These are phyloP conservation scores for Erigeron canadensis DNA, from an alignment of 129 eudicot genomes.

Conservation along the genomic window DNA sequence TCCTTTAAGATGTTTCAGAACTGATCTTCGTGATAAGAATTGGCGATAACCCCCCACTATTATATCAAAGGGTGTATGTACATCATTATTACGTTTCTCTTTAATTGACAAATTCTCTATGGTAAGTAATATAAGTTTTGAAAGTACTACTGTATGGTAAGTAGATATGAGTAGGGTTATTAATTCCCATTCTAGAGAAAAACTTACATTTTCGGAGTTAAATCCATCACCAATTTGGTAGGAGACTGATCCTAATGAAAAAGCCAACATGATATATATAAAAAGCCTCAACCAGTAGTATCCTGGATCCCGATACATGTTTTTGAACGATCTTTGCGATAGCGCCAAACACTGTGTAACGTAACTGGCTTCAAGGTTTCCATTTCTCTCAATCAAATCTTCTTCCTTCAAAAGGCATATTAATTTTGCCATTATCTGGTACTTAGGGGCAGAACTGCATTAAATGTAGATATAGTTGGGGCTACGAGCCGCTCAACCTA, in stretches of 20 bases:
- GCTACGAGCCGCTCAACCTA: no score
- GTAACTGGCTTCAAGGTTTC: constrained; percentile 40
- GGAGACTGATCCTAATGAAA: constrained; percentile 58
- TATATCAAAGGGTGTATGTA: no score
- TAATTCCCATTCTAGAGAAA: neutral
- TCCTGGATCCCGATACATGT: constrained; percentile 75
- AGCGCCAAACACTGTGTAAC: constrained; percentile 49
- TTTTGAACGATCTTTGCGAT: constrained; percentile 50
- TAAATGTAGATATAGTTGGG: no score
- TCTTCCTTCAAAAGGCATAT: constrained; percentile 32
- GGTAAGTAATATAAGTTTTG: no score
- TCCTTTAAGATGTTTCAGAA: neutral
- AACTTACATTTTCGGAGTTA: constrained; percentile 62
- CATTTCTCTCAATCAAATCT: constrained; percentile 31
- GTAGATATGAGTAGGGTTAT: no score
- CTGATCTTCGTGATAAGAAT: neutral
- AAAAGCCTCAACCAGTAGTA: constrained; percentile 76
- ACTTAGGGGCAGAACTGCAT: neutral
- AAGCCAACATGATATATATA: constrained; percentile 50
- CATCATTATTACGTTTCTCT: no score
- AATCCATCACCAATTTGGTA: constrained; percentile 41
- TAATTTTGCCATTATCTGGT: neutral
- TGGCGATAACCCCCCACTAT: no score
- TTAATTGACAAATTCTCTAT: no score
- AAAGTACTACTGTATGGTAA: no score